Percentiles rank a stretch among this genome's conserved stretches.
Evolutionary conservation across 2,329 filamentous ascomycete species (phyloP).

Genomic region (Colletotrichum chlorophyti): DNA sequence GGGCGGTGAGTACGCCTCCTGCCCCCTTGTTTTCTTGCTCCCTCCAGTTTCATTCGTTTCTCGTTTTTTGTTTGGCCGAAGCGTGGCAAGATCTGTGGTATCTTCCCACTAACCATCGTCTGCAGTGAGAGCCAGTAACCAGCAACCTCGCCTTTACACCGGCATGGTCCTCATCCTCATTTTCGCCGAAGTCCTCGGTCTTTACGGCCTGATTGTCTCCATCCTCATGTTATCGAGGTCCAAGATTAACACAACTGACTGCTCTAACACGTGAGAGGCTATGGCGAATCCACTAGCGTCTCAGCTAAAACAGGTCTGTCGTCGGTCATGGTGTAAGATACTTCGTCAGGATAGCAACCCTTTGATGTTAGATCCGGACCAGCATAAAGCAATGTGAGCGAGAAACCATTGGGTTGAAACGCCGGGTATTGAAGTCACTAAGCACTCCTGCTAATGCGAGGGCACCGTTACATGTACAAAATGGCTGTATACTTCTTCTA

Average conservation of each 20-base stretch:
- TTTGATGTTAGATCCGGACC: too few species aligned
- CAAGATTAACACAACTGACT: not conserved
- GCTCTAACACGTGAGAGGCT: not conserved
- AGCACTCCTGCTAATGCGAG: conserved; percentile 20
- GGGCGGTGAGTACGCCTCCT: conserved; percentile 41
- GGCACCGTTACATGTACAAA: conserved; percentile 16
- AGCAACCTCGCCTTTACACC: conserved; percentile 53
- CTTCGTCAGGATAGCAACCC: too few species aligned
- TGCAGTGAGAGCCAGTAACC: conserved; percentile 51
- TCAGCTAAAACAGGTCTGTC: too few species aligned
- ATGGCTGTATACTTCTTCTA: not conserved
- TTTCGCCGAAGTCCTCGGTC: conserved; percentile 52
- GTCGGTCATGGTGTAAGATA: too few species aligned
- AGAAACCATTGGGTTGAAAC: not conserved
- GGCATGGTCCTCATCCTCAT: conserved; percentile 57
- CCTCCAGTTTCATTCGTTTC: not conserved
- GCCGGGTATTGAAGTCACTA: conserved; percentile 27
- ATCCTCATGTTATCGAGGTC: conserved; percentile 54
- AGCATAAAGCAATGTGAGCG: not conserved
- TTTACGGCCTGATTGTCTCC: conserved; percentile 55
- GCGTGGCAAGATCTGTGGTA: too few species aligned
- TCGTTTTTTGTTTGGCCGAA: not conserved
- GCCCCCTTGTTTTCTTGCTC: not conserved
- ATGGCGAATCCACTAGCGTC: too few species aligned
- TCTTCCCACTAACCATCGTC: not conserved